These are phyloP conservation scores for Hepatocystis sp. DNA, from an alignment of 169 alveolate species.

Conservation along the genomic window DNA sequence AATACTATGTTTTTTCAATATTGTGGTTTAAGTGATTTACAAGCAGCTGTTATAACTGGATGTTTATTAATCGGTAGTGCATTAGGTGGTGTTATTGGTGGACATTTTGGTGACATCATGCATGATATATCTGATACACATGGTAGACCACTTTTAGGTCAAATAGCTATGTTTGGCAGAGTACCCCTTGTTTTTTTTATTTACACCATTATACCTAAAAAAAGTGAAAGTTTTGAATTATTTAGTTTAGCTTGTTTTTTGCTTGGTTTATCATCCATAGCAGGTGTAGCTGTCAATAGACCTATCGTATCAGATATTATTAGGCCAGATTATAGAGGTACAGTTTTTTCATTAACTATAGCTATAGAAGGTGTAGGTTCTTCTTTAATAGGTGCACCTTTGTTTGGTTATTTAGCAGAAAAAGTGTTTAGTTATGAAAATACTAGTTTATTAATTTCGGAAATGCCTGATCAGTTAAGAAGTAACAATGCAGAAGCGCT, in stretches of 20 bases:
- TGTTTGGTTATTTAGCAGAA: slow-evolving; percentile 91
- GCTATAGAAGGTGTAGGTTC: slow-evolving; percentile 92
- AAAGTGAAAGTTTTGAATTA: slow-evolving; percentile 48
- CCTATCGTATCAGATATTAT: slow-evolving; percentile 92
- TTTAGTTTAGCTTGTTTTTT: slow-evolving; percentile 78
- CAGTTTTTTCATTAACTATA: slow-evolving; percentile 87
- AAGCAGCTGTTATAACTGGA: slow-evolving; percentile 90
- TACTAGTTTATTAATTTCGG: slow-evolving; percentile 81
- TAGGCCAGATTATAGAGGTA: slow-evolving; percentile 91
- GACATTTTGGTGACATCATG: slow-evolving; percentile 88
- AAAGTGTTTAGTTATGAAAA: slow-evolving; percentile 88
- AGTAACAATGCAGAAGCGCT: slow-evolving; percentile 90
- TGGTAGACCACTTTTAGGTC: slow-evolving; percentile 91
- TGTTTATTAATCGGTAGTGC: slow-evolving; percentile 89
- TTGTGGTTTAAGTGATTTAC: slow-evolving; percentile 88
- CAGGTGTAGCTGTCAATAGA: slow-evolving; percentile 92
- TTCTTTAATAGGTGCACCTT: slow-evolving; percentile 91
- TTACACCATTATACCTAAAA: slow-evolving; percentile 34
- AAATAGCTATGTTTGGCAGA: slow-evolving; percentile 76
- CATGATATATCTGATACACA: slow-evolving; percentile 85
- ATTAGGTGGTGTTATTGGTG: slow-evolving; percentile 93
- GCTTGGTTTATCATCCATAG: slow-evolving; percentile 91
- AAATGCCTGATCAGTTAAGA: slow-evolving; percentile 85
- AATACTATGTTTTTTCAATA: slow-evolving; percentile 92
- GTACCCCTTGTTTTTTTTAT: slow-evolving; percentile 50